These are phyloP conservation scores for Gautieria morchelliformis DNA, from an alignment of 768 basidiomycete species.

Conservation along the genomic window DNA sequence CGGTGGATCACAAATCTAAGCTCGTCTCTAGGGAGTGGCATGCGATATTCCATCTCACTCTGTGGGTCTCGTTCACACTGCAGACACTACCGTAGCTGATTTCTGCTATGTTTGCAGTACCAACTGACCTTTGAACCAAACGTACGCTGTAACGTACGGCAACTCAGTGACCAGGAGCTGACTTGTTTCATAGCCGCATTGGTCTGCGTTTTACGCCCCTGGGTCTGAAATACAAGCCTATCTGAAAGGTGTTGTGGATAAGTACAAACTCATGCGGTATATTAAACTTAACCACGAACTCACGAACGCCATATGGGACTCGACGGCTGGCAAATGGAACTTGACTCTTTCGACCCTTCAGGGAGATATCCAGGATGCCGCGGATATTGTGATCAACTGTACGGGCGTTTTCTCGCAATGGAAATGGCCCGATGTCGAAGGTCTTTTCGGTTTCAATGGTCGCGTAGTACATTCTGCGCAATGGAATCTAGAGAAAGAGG, in stretches of 20 bases:
- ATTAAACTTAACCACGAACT: slow-evolving; percentile 50
- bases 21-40: slow-evolving; percentile 34
- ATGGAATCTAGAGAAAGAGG: slow-evolving; percentile 42
- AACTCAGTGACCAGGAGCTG: not conserved
- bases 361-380: slow-evolving; percentile 37
- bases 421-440: slow-evolving; percentile 60
- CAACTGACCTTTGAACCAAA: slow-evolving; percentile 50
- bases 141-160: slow-evolving; percentile 18
- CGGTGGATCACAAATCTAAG: not conserved
- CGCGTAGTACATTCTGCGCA: slow-evolving; percentile 51
- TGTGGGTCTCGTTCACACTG: slow-evolving; percentile 23
- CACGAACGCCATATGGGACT: slow-evolving; percentile 40
- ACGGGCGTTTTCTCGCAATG: slow-evolving; percentile 46
- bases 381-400: slow-evolving; percentile 50
- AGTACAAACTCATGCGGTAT: slow-evolving; percentile 42
- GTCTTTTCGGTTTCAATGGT: slow-evolving; percentile 56
- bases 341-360: slow-evolving; percentile 28
- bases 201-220: slow-evolving; percentile 52
- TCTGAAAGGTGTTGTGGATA: slow-evolving; percentile 43
- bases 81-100: not conserved
- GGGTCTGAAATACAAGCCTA: slow-evolving; percentile 52
- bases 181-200: slow-evolving; percentile 32
- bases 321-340: slow-evolving; percentile 31
- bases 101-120: slow-evolving; percentile 28
- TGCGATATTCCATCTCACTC: slow-evolving; percentile 54